A percentile compares a stretch with the other conserved stretches of the same genome.
phyloP scores from a whole-genome alignment of 2,329 filamentous ascomycete genomes.

The Epichloe scottii region DNA sequence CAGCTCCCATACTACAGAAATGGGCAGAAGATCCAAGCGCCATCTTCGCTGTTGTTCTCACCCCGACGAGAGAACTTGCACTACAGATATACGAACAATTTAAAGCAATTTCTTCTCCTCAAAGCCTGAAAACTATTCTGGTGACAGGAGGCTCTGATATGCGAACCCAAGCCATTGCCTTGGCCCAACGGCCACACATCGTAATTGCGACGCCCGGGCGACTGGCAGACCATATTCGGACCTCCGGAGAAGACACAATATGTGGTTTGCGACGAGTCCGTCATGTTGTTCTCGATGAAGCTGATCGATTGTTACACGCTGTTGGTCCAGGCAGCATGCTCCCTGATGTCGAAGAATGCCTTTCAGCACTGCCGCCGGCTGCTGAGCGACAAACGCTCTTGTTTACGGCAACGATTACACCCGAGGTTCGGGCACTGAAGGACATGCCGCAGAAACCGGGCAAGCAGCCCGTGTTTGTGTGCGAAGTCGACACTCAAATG shows the following conservation, averaged over 20 bases:
- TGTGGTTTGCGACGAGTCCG: conserved; percentile 65
- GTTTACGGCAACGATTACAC: conserved; percentile 91
- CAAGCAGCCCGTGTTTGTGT: conserved; percentile 72
- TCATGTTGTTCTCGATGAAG: conserved; percentile 90
- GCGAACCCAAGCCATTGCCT: conserved; percentile 74
- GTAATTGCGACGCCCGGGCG: conserved; percentile 91
- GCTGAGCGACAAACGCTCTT: conserved; percentile 78
- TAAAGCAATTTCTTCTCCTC: conserved; percentile 78
- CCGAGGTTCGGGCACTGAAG: conserved; percentile 80
- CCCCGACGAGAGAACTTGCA: conserved; percentile 81
- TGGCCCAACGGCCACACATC: conserved; percentile 73
- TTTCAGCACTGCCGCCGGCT: conserved; percentile 67
- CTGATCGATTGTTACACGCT: conserved; percentile 71
- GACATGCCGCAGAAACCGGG: conserved; percentile 56
- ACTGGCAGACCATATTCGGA: conserved; percentile 84
- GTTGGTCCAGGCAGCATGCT: conserved; percentile 75
- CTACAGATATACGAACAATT: conserved; percentile 95
- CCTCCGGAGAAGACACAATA: conserved; percentile 82
- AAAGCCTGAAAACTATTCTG: conserved; percentile 77
- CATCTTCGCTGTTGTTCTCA: conserved; percentile 81
- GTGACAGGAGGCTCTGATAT: conserved; percentile 90
- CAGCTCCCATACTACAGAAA: conserved; percentile 83
- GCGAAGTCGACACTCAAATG: conserved; percentile 67
- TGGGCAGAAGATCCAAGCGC: conserved; percentile 88
- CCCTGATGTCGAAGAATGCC: conserved; percentile 82